phyloP scores from a whole-genome alignment of 1,284 basidiomycete genomes.

The Inonotus obliquus region DNA sequence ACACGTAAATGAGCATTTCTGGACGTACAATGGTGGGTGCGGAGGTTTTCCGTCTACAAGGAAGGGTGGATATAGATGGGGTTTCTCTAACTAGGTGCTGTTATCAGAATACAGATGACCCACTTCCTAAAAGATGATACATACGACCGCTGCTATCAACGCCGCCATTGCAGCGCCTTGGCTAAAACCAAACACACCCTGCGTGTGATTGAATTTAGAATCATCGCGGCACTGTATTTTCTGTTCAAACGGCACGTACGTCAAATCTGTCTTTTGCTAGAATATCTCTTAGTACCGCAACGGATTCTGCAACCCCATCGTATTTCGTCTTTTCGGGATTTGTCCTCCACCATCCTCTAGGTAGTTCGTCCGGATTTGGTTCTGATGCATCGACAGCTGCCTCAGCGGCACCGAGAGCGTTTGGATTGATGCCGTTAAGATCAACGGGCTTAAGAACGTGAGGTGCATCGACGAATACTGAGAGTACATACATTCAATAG shows the following conservation, averaged over 20 bases:
- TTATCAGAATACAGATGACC: constrained; percentile 45
- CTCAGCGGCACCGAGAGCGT: constrained; percentile 54
- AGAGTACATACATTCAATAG: background rate
- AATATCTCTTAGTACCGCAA: constrained; percentile 42
- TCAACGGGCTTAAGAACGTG: constrained; percentile 71
- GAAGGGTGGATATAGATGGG: constrained; percentile 58
- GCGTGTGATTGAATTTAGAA: background rate
- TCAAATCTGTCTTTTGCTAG: constrained; percentile 52
- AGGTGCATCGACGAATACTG: constrained; percentile 82
- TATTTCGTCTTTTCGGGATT: constrained; percentile 46
- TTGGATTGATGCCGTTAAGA: constrained; percentile 44
- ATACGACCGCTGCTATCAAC: constrained; percentile 66
- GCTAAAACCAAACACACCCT: constrained; percentile 85
- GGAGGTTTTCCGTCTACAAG: constrained; percentile 59
- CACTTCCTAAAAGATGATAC: constrained; percentile 26
- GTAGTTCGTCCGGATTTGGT: constrained; percentile 48
- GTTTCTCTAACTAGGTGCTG: constrained; percentile 43
- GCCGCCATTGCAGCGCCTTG: constrained; percentile 83
- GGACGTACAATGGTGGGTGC: constrained; percentile 64
- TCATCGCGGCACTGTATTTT: background rate
- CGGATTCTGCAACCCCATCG: constrained; percentile 56
- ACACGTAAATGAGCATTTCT: constrained; percentile 12
- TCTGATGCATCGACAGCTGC: constrained; percentile 44
- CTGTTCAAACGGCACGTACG: constrained; percentile 31
- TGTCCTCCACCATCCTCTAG: constrained; percentile 78